These are phyloP conservation scores for Discostella pseudostelligera DNA, from an alignment of 108 stramenopile genomes.

Conservation along the genomic window DNA sequence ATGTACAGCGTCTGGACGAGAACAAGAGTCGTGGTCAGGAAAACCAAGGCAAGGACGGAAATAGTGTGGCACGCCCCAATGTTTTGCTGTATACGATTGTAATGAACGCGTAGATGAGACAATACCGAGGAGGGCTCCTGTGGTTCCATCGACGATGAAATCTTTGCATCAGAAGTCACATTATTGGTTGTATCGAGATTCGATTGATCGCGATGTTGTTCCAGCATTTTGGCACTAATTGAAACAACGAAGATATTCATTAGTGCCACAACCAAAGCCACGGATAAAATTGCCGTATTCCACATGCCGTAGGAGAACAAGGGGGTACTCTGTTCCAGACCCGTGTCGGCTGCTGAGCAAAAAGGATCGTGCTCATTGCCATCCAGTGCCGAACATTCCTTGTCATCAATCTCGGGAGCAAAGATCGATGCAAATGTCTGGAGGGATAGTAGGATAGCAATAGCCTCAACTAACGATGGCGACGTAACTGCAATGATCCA, in stretches of 20 bases:
- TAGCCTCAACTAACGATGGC: constrained; percentile 21
- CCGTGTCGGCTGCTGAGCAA: neutral
- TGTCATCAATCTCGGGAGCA: neutral
- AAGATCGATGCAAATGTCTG: constrained; percentile 7
- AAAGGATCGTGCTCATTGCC: neutral
- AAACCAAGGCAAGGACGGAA: constrained; percentile 15
- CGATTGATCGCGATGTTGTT: neutral
- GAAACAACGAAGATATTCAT: constrained; percentile 5
- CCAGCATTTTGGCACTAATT: constrained; percentile 4
- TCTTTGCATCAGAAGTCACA: neutral
- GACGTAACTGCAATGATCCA: constrained; percentile 29
- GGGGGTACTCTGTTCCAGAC: neutral
- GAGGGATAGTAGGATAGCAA: constrained; percentile 19
- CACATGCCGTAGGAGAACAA: neutral
- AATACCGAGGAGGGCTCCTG: neutral
- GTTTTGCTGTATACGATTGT: constrained; percentile 10
- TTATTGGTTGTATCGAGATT: neutral
- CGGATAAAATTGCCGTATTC: neutral
- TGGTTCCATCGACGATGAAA: neutral
- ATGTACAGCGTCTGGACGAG: constrained; percentile 6
- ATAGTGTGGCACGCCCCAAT: constrained; percentile 24
- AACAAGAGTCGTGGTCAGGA: constrained; percentile 6
- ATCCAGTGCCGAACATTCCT: constrained; percentile 1
- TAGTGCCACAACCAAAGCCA: constrained; percentile 6
- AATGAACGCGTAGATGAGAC: neutral